Conservation (phyloP, 2,329 filamentous ascomycete species). For the Colletotrichum euphorbiae region DNA sequence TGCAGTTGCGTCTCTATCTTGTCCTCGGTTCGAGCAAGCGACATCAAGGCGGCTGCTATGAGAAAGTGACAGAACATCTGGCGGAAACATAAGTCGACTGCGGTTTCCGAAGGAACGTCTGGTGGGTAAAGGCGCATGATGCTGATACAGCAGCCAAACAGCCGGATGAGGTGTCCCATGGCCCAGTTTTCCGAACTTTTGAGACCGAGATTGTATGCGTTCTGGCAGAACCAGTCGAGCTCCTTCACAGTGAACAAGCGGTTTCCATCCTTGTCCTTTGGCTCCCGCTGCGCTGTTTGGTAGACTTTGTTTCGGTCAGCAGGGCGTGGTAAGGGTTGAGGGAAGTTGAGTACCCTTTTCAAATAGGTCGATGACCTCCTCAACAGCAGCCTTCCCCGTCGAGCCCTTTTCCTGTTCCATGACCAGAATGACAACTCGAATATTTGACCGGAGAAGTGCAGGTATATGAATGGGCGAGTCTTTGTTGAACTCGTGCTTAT, state of each 20-base stretch:
- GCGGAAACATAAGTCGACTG: constrained; percentile 66
- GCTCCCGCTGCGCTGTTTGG: constrained; percentile 54
- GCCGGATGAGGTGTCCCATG: constrained; percentile 63
- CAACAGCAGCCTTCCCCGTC: constrained; percentile 39
- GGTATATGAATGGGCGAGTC: constrained; percentile 48
- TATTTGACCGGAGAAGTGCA: constrained; percentile 60
- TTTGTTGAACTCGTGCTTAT: constrained; percentile 43
- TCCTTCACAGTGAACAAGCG: constrained; percentile 72
- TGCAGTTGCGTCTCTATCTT: constrained; percentile 64
- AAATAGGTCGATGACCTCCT: constrained; percentile 67
- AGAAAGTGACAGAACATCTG: constrained; percentile 79
- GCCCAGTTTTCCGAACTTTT: constrained; percentile 68
- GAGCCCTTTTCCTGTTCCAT: constrained; percentile 45
- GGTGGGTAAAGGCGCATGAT: constrained; percentile 65
- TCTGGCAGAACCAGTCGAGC: constrained; percentile 86
- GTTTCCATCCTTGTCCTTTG: constrained; percentile 53
- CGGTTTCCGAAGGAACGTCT: constrained; percentile 55
- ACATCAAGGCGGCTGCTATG: constrained; percentile 61
- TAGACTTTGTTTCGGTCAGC: constrained; percentile 49
- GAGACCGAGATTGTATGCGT: constrained; percentile 82
- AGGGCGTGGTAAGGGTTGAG: no score
- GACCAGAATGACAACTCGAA: constrained; percentile 61
- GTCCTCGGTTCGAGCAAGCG: constrained; percentile 64
- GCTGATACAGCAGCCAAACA: constrained; percentile 65
- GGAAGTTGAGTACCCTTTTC: constrained; percentile 52